Evolutionary conservation across 2,329 filamentous ascomycete species (phyloP), one percentile per base, ranked within the genome.

Genomic region (Periconia digitata): DNA sequence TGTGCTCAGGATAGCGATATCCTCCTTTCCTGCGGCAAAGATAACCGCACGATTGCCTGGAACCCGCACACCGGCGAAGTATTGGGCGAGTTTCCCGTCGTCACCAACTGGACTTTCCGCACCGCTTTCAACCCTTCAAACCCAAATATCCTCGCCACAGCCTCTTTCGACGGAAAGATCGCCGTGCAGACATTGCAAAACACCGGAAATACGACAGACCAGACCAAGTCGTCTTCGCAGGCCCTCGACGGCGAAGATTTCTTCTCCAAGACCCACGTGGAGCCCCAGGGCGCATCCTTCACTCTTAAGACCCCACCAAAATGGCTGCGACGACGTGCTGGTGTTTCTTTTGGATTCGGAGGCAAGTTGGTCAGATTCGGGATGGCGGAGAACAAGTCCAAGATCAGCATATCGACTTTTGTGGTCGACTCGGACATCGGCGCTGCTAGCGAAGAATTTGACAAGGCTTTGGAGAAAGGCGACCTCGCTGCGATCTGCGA

Each of bases 81-180:
- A 12, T 87, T 91, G 55, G 94, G 95, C 56, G 92, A 97, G 73
- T 92, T 97, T 66, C 92, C 92, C 4, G 90, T 96, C 63, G 92
- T 95, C 45, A 96, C 92, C n/a, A 99, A 97, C 73, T 99, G 94
- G 92, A 96, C 92, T 6, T 99, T 99, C 77, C 86, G 92, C 68
- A 96, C 94, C 5, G 84, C 87, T 53, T 97, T 95, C 81, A 92
- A 96, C 70, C 94, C 94, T 23, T 85, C 89, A 59, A 96, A 99
- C 71, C 92, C 94, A 10, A 89, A 86, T 66, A 79, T 99, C 49
- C 90, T 92, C 42, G 95, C 95, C 16, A 97, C 94, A 16, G 94
- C 95, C 8, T 95, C 92, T 2, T 97, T 97, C 59, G 94, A 99
- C 66, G 94, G 95, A 61, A 96, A 95, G 74, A 96, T 99, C 54